phyloP scores from a whole-genome alignment of 805 yeast genomes.

The Candida arabinofermentans region DNA sequence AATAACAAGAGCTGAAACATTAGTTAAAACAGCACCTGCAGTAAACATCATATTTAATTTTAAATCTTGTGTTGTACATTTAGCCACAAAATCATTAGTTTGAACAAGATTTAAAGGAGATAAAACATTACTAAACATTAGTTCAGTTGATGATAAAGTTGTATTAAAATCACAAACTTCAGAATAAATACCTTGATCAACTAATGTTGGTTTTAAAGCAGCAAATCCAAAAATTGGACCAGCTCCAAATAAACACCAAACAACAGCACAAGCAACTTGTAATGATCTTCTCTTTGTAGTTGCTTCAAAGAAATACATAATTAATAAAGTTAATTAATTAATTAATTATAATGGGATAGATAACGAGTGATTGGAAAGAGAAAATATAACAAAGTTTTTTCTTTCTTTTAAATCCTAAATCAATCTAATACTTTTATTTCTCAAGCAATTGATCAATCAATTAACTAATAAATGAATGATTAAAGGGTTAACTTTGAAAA shows the following conservation, averaged over 20 bases:
- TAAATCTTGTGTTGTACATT: constrained; percentile 50
- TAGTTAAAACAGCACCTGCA: constrained; percentile 52
- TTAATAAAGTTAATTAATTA: background rate
- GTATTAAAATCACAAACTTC: constrained; percentile 32
- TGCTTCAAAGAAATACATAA: constrained; percentile 31
- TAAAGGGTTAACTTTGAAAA: no score
- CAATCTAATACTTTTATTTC: no score
- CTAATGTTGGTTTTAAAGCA: constrained; percentile 50
- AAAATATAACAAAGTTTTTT: no score
- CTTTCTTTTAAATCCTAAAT: no score
- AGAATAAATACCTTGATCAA: constrained; percentile 45
- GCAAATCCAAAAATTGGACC: constrained; percentile 62
- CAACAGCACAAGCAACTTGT: constrained; percentile 47
- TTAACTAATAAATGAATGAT: no score
- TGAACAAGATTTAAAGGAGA: constrained; percentile 1
- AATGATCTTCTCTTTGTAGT: constrained; percentile 28
- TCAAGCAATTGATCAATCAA: no score
- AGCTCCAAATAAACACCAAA: constrained; percentile 53
- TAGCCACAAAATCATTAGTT: constrained; percentile 32
- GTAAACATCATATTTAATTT: constrained; percentile 57
- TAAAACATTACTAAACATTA: constrained; percentile 2
- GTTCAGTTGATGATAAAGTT: constrained; percentile 7
- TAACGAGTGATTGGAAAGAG: no score
- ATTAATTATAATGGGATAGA: no score
- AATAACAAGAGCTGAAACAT: constrained; percentile 48